A percentile compares a stretch with the other conserved stretches of the same genome.
These are phyloP conservation scores for Lipomyces sp. DNA, from an alignment of 805 yeast species.

Conservation along the genomic window DNA sequence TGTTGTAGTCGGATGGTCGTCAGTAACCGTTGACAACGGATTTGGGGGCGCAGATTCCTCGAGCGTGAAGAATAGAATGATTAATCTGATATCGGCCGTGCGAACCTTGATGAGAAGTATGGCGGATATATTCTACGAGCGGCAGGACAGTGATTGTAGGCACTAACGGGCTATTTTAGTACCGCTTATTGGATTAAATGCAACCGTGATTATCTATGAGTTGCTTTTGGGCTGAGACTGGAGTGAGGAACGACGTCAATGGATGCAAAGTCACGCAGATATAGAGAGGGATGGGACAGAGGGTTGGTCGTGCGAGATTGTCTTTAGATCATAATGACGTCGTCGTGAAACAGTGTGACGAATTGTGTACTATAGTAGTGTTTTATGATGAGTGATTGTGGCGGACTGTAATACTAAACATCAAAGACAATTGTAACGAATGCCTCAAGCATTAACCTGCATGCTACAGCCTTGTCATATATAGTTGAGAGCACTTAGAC, in stretches of 20 bases:
- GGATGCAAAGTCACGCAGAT: not conserved
- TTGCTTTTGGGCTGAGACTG: slow-evolving; percentile 61
- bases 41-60: slow-evolving; percentile 51
- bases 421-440: not conserved
- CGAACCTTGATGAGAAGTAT: slow-evolving; percentile 72
- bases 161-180: slow-evolving; percentile 45
- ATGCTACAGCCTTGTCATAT: not conserved
- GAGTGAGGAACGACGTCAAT: not conserved
- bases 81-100: slow-evolving; percentile 71
- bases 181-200: slow-evolving; percentile 71
- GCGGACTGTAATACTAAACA: not conserved
- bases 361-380: not conserved
- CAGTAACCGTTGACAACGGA: slow-evolving; percentile 48
- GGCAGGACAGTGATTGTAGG: not conserved
- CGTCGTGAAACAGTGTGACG: not conserved
- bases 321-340: not conserved
- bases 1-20: slow-evolving; percentile 53
- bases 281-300: not conserved
- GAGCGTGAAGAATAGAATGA: slow-evolving; percentile 61
- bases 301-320: not conserved
- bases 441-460: not conserved
- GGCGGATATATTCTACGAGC: slow-evolving; percentile 38
- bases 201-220: slow-evolving; percentile 71
- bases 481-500: not conserved
- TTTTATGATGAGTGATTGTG: not conserved